phyloP scores from a whole-genome alignment of 2,329 filamentous ascomycete genomes.

The Exophiala phaeomuriformis region DNA sequence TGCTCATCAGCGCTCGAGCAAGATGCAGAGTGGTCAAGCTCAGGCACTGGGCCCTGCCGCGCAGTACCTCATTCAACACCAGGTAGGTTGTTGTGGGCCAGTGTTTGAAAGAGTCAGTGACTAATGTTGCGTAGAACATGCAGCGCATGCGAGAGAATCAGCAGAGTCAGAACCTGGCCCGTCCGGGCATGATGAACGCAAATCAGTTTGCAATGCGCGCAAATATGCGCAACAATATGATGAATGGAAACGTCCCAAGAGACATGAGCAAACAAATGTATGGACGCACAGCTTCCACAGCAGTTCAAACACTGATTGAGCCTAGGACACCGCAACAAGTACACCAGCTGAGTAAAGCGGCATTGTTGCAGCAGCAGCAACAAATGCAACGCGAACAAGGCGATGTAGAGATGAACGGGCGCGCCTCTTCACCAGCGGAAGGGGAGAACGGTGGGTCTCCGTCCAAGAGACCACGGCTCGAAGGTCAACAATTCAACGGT shows the following conservation, averaged over 20 bases:
- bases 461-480: constrained; percentile 79
- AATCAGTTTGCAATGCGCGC: constrained; percentile 58
- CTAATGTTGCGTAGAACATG: constrained; percentile 12
- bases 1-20: constrained; percentile 66
- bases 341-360: constrained; percentile 27
- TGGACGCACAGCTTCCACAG: not conserved
- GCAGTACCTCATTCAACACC: constrained; percentile 73
- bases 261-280: constrained; percentile 24
- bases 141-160: constrained; percentile 61
- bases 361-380: constrained; percentile 61
- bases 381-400: constrained; percentile 81
- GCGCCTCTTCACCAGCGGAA: constrained; percentile 72
- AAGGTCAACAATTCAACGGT: constrained; percentile 63
- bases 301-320: constrained; percentile 1
- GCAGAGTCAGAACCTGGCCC: constrained; percentile 65
- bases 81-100: constrained; percentile 51
- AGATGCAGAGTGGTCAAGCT: constrained; percentile 42
- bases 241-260: constrained; percentile 22
- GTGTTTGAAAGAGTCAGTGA: constrained; percentile 8
- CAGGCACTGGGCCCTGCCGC: constrained; percentile 41
- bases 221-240: constrained; percentile 22
- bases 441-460: constrained; percentile 87
- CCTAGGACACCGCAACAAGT: constrained; percentile 26
- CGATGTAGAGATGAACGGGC: constrained; percentile 75
- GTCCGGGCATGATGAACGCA: constrained; percentile 53